Evolutionary conservation across 2,329 filamentous ascomycete species (phyloP), one percentile per base, ranked within the genome.

Genomic region (Cercospora berteroae): DNA sequence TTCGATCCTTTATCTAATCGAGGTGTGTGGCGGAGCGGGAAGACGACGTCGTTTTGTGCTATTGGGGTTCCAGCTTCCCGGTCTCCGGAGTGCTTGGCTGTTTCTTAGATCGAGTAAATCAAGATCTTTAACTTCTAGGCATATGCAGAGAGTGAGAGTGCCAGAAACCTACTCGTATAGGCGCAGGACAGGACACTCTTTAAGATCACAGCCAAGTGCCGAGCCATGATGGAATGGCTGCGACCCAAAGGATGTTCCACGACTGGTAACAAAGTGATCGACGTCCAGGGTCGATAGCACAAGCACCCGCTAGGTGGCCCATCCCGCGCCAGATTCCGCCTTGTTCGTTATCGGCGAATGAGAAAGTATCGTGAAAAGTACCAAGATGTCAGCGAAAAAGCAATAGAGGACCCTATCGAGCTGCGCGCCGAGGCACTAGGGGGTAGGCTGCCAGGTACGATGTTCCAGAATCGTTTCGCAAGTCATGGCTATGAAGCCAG

Each of bases 141-240:
- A 23, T 55, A 27, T 55, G 48, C 48, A 25, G 6, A 55, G 8
- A 16, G 13, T 55, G 48, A 55, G 48, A 55, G 8, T 27, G 23
- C 48, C 25, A 55, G 48, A n/a, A 25, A n/a, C 48, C 23, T 55
- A 55, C 5, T 52, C 25, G 23, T 2, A 27, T 27, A 13, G 48
- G 48, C 6, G 48, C 48, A 27, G 23, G 48, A n/a, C 10, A 55
- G 23, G 5, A 55, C 23, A 27, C 23, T 27, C 55, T 58, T 58
- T 36, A 58, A 58, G 27, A 33, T 4, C 55, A 36, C 16, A 58
- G 55, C 27, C 31, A 31, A 36, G 31, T 23, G 55, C 55, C 55
- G 55, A 58, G 55, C 55, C 55, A 58, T 58, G 55, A 58, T 58
- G 55, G 55, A 58, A 58, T 58, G 55, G 55, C 55, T 58, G 55